Base-by-base conservation (phyloP, 2,329 filamentous ascomycete genomes). In the Penicillium digitatum region DNA sequence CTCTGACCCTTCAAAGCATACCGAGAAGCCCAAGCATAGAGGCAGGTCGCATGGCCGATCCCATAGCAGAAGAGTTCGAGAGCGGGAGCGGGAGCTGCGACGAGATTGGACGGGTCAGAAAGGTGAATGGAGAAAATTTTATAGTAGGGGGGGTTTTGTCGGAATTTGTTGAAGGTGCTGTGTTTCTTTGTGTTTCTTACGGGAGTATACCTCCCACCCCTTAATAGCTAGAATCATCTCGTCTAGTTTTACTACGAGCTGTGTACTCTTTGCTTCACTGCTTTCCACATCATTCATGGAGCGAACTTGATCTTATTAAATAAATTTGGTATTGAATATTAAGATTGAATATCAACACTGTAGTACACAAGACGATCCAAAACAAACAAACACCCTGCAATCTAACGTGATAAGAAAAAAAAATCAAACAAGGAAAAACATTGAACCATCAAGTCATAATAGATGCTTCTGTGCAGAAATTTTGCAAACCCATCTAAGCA, bases 401-500 rank as follows among this genome's bases (percentile, higher is more conserved):
- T 54, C 27, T 46, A 26, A 27, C 55, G 38, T 44, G 37, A 51
- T 32, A 52, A 43, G 42, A 57, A 34, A 51, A 52, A 39, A 40
- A 50, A 38, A 4, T 0, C 5, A 48, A 24, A 9, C 37, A 49
- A 57, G 11, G 1, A 18, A 58, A 53, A 57, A 59, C 34, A 35
- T 35, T 18, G 34, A 35, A 40, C 56, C 62, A 66, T 57, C 55
- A 62, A 54, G 52, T 63, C 62, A 62, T 63, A 57, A 48, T 39
- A 46, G 26, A 46, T 29, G 27, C 12, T 42, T 40, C 34, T 39
- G 38, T 22, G 22, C 24, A 42, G 31, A 10, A 20, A 16, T 22
- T 22, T 8, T 46, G 22, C 11, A 14, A 37, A n/a, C 9, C 3
- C 2, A 32, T 56, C 26, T 59, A 61, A n/a, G 63, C 57, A 20